Conservation (phyloP, 306 rosid species). For the Geum urbanum region DNA sequence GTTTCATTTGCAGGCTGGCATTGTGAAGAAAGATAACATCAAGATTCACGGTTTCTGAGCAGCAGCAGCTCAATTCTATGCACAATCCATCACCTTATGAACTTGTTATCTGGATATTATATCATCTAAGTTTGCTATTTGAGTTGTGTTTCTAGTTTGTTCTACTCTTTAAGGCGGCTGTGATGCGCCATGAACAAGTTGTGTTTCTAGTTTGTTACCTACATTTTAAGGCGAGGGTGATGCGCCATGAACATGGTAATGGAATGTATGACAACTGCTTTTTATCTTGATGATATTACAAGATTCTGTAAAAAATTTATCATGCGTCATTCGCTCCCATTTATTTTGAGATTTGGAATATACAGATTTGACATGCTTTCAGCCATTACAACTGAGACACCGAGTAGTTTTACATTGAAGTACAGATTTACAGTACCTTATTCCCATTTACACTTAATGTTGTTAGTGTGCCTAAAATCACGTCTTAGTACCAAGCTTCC, state of each 20-base stretch:
- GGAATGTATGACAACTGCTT: slow-evolving; percentile 2
- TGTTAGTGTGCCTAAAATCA: slow-evolving; percentile 57
- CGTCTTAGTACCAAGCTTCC: slow-evolving; percentile 47
- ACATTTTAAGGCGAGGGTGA: background rate
- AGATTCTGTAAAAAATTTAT: background rate
- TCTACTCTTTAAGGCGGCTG: background rate
- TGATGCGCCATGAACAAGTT: background rate
- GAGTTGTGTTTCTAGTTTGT: background rate
- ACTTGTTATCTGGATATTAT: background rate
- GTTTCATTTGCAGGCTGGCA: slow-evolving; percentile 15
- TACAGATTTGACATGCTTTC: background rate
- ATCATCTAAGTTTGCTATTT: background rate
- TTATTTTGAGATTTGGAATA: too few species aligned
- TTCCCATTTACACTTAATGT: slow-evolving; percentile 53
- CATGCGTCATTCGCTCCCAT: too few species aligned
- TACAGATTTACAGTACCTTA: background rate
- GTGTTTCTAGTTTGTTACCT: too few species aligned
- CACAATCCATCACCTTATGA: background rate
- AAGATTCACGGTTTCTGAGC: slow-evolving; percentile 28
- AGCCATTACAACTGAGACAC: background rate
- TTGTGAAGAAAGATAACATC: slow-evolving; percentile 20
- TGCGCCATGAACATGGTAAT: background rate
- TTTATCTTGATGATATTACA: background rate
- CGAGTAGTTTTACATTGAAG: background rate
- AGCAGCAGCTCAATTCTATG: background rate